phyloP scores from a whole-genome alignment of 2,329 filamentous ascomycete genomes.

The Calonectria multiphialidica region DNA sequence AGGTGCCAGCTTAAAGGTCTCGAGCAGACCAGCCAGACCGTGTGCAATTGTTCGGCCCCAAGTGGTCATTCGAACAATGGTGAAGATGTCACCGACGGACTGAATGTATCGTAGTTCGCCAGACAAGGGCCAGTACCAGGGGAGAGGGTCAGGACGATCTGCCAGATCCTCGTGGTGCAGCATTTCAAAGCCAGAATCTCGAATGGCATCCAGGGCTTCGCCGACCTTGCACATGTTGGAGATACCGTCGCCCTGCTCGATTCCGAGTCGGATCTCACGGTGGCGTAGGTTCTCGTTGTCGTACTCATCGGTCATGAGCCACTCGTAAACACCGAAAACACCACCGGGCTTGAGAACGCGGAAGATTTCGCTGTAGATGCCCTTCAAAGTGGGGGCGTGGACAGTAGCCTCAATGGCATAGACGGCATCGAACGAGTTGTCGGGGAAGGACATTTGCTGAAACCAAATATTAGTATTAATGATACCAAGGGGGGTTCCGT shows the following conservation, averaged over 20 bases:
- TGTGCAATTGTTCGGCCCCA: constrained; percentile 82
- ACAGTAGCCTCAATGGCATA: constrained; percentile 98
- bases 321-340: constrained; percentile 97
- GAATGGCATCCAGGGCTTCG: constrained; percentile 85
- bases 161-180: constrained; percentile 90
- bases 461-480: constrained; percentile 23
- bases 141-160: constrained; percentile 77
- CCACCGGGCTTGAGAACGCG: constrained; percentile 96
- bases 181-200: constrained; percentile 88
- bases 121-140: constrained; percentile 95
- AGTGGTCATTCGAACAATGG: constrained; percentile 90
- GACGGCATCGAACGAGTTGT: constrained; percentile 92
- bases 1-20: constrained; percentile 81
- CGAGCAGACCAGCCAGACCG: constrained; percentile 80
- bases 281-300: constrained; percentile 90
- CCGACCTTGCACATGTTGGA: constrained; percentile 95
- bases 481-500: neutral
- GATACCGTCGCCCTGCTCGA: constrained; percentile 96
- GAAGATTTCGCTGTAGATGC: constrained; percentile 95
- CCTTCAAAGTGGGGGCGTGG: constrained; percentile 90
- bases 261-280: constrained; percentile 90
- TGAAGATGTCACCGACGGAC: constrained; percentile 83
- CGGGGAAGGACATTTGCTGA: constrained; percentile 93
- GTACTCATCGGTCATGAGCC: constrained; percentile 97
- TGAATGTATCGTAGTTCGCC: constrained; percentile 88